Percentiles rank a stretch among this genome's conserved stretches.
Evolutionary conservation across 257 asterid species (phyloP).

Genomic region (Orobanche coerulescens): DNA sequence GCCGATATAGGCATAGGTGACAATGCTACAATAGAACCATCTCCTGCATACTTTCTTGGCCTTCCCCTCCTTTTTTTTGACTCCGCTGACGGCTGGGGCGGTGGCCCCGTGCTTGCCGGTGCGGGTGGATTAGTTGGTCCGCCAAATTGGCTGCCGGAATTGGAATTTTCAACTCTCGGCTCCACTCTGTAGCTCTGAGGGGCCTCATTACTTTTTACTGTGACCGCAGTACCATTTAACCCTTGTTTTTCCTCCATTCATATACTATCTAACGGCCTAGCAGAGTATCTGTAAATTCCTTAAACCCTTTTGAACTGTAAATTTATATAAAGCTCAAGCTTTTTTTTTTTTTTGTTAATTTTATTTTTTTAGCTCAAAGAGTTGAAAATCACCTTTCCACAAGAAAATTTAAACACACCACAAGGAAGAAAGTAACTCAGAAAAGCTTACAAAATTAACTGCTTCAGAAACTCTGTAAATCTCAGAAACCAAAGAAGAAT

Average conservation of each 20-base stretch:
- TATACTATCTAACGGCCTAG: slow-evolving; percentile 32
- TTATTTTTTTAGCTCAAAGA: slow-evolving; percentile 22
- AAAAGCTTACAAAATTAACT: slow-evolving; percentile 21
- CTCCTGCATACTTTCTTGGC: slow-evolving; percentile 71
- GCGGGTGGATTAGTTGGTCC: slow-evolving; percentile 46
- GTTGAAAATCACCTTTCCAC: slow-evolving; percentile 20
- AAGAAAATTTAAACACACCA: slow-evolving; percentile 18
- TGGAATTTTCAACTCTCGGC: slow-evolving; percentile 43
- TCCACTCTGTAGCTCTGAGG: slow-evolving; percentile 55
- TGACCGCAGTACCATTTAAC: slow-evolving; percentile 39
- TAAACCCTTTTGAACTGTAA: slow-evolving; percentile 26
- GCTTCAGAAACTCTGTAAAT: slow-evolving; percentile 32
- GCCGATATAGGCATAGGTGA: slow-evolving; percentile 98
- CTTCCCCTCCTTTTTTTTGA: slow-evolving; percentile 82
- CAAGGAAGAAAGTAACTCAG: slow-evolving; percentile 14
- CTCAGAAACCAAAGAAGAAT: slow-evolving; percentile 27
- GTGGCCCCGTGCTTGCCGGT: slow-evolving; percentile 17
- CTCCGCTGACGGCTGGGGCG: slow-evolving; percentile 33
- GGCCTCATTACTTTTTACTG: slow-evolving; percentile 52
- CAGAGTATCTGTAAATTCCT: slow-evolving; percentile 18
- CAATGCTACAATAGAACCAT: slow-evolving; percentile 58
- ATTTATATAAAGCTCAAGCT: slow-evolving; percentile 26
- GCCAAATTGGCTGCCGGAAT: slow-evolving; percentile 25
- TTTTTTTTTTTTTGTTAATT: neutral
- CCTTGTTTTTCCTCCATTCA: slow-evolving; percentile 79